Percentiles rank a stretch among this genome's conserved stretches.
Conservation (phyloP, 2,329 filamentous ascomycete species). For the Ophiostoma piceae region DNA sequence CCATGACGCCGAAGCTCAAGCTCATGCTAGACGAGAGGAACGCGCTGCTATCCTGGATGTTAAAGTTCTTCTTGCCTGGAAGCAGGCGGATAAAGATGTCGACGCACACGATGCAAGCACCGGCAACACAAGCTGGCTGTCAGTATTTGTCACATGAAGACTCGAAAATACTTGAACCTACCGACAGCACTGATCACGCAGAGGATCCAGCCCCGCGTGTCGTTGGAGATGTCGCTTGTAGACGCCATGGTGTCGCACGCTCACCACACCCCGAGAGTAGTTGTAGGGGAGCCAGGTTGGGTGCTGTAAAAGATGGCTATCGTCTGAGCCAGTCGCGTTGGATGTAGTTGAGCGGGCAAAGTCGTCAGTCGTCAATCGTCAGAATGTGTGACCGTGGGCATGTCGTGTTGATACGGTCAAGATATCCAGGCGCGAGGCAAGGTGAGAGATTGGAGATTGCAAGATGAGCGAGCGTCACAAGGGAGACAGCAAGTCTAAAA, state of each 20-base stretch:
- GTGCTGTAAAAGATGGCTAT: not conserved
- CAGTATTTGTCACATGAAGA: not conserved
- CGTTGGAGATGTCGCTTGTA: slow-evolving; percentile 55
- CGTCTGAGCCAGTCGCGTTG: not conserved
- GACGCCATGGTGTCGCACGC: slow-evolving; percentile 19
- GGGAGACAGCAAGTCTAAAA: slow-evolving; percentile 6
- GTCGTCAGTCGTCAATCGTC: not conserved
- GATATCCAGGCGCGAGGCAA: not conserved
- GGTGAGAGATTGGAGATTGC: not conserved
- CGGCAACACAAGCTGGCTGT: slow-evolving; percentile 58
- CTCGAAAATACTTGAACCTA: slow-evolving; percentile 36
- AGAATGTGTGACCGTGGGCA: not conserved
- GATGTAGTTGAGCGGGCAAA: not conserved
- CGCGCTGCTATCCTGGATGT: slow-evolving; percentile 79
- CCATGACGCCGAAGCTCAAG: slow-evolving; percentile 94
- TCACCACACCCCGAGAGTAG: not conserved
- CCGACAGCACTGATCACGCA: slow-evolving; percentile 71
- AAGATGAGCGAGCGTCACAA: not conserved
- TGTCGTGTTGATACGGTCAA: not conserved
- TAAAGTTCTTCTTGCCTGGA: slow-evolving; percentile 69
- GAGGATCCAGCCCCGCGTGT: slow-evolving; percentile 92
- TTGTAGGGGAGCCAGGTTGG: not conserved
- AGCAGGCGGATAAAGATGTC: slow-evolving; percentile 70
- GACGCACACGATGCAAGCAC: slow-evolving; percentile 79
- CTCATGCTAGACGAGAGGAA: slow-evolving; percentile 87